Evolutionary conservation across 1,284 basidiomycete species (phyloP), one percentile per base, ranked within the genome.

Genomic region (Naganishia albida): DNA sequence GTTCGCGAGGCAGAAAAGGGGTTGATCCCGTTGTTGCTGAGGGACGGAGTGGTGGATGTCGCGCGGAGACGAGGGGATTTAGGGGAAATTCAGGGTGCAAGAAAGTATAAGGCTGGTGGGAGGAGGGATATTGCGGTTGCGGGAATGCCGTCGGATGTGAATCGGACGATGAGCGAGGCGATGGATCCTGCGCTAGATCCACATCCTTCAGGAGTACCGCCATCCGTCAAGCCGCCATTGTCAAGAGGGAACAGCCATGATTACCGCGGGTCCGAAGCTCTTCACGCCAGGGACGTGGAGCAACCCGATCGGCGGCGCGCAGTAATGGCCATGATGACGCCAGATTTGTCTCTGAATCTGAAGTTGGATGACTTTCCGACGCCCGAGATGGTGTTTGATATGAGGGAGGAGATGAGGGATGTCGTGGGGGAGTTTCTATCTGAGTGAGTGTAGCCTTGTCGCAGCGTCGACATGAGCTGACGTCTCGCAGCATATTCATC

Each of bases 291-390:
- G n/a, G 15, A 16, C 3, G 16, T n/a, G 23, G 28, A 20, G 10
- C 8, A 42, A n/a, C 12, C 46, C 7, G 30, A 49, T 30, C 20
- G 26, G n/a, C 50, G 25, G 30, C 50, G 18, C 34, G 40, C 49
- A 16, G 13, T 38, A 18, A 38, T 38, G n/a, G n/a, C 20, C 3
- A 15, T 30, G 28, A 42, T 43, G 53, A 40, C 28, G 25, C 44
- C 57, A n/a, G 57, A 60, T 46, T 49, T 60, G 20, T 60, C 57
- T 15, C 34, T 60, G 46, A 60, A 60, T 20, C 28, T 65, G 30
- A 67, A 64, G 52, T 46, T 67, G 30, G 52, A 53, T 20, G 63
- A 67, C 28, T 67, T 60, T 46, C 67, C 67, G 12, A 64, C 64
- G 30, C 43, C 67, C 12, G 67, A 67, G 49, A 52, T 53, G 43